A percentile compares a stretch with the other conserved stretches of the same genome.
These are phyloP conservation scores for Fraxinus americana DNA, from an alignment of 257 asterid species.

Conservation along the genomic window DNA sequence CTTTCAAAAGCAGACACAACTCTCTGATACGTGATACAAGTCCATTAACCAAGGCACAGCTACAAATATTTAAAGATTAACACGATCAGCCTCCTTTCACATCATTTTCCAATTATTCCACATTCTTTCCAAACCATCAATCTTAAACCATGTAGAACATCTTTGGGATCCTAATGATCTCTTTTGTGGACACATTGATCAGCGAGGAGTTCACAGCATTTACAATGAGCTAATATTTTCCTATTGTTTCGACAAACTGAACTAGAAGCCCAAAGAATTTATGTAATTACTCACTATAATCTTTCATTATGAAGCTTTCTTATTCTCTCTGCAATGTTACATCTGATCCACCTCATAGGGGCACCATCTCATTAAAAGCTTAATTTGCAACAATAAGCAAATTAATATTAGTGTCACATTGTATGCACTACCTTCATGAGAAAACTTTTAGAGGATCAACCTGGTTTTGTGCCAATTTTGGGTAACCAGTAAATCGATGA, in stretches of 20 bases:
- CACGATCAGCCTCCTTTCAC: neutral
- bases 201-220: neutral
- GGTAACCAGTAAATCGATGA: neutral
- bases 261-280: neutral
- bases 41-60: neutral
- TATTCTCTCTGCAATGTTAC: neutral
- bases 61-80: neutral
- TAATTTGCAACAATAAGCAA: neutral
- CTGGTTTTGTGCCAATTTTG: neutral
- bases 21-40: neutral
- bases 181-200: too few relatives aligned
- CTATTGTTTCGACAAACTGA: neutral
- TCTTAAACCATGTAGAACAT: neutral
- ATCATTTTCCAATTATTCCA: neutral
- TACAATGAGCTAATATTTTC: neutral
- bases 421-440: too few relatives aligned
- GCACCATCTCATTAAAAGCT: neutral
- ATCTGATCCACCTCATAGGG: too few relatives aligned
- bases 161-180: too few relatives aligned
- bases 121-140: neutral
- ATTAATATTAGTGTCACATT: too few relatives aligned
- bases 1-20: neutral
- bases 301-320: neutral
- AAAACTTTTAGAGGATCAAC: too few relatives aligned
- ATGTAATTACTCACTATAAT: too few relatives aligned